These are phyloP conservation scores for Eimeria falciformis DNA, from an alignment of 169 alveolate genomes.

Conservation along the genomic window DNA sequence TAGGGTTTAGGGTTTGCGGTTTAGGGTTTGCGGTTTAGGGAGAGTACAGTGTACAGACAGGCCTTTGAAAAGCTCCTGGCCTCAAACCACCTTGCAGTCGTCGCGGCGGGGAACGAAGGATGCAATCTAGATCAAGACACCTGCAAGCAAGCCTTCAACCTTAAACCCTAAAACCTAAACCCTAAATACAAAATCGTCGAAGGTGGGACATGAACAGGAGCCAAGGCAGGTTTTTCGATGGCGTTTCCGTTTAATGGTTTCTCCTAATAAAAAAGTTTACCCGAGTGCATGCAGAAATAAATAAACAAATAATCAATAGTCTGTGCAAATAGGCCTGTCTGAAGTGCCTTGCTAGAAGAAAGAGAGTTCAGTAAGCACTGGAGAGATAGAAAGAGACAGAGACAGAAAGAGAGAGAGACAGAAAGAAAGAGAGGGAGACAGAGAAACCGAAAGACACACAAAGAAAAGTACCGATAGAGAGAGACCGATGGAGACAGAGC, in stretches of 20 bases:
- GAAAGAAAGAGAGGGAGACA: too few species aligned
- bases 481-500: too few species aligned
- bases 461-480: too few species aligned
- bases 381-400: too few species aligned
- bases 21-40: conserved; percentile 34
- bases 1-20: conserved; percentile 5
- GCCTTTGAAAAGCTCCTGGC: conserved; percentile 2
- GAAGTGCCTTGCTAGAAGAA: too few species aligned
- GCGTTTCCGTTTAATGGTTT: neutral
- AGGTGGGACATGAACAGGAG: neutral
- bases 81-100: neutral
- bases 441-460: too few species aligned
- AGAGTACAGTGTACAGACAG: neutral
- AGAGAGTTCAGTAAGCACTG: too few species aligned
- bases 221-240: neutral
- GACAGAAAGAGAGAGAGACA: too few species aligned
- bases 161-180: conserved; percentile 15
- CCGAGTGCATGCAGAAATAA: too few species aligned
- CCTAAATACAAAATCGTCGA: neutral
- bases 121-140: neutral
- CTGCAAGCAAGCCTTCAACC: neutral
- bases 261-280: neutral
- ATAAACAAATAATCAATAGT: too few species aligned
- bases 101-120: neutral
- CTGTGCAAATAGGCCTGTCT: too few species aligned